Evolutionary conservation across 257 asterid species (phyloP).

Genomic region (Pogostemon cablin): DNA sequence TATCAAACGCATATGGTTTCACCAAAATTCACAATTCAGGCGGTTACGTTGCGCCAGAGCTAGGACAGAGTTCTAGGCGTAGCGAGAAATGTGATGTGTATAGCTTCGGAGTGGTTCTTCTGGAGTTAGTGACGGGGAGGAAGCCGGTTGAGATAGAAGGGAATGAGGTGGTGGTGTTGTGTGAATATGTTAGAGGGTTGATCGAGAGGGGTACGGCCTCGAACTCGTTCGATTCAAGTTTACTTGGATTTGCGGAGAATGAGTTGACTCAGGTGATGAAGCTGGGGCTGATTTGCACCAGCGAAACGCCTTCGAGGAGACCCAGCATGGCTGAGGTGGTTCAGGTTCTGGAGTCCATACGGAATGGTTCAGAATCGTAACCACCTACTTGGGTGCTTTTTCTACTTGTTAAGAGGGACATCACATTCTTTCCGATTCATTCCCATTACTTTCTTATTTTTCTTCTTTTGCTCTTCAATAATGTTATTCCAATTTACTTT

Average conservation of each 20-base stretch:
- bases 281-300: constrained; percentile 79
- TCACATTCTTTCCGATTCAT: constrained; percentile 7
- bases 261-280: constrained; percentile 91
- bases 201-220: constrained; percentile 68
- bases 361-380: constrained; percentile 64
- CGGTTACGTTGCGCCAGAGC: constrained; percentile 93
- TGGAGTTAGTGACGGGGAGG: constrained; percentile 87
- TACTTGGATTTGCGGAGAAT: constrained; percentile 69
- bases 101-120: constrained; percentile 74
- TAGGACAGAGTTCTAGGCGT: constrained; percentile 66
- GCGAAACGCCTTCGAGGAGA: constrained; percentile 66
- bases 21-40: constrained; percentile 77
- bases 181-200: constrained; percentile 69
- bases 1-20: constrained; percentile 53
- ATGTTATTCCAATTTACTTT: not conserved
- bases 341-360: constrained; percentile 83
- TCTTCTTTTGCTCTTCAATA: not conserved
- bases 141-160: constrained; percentile 78
- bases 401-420: no score
- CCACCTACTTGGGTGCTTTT: not conserved
- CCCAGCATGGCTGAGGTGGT: constrained; percentile 97
- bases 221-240: constrained; percentile 65
- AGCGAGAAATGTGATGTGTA: constrained; percentile 84
- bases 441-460: not conserved
- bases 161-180: constrained; percentile 73